These are phyloP conservation scores for Hyphopichia burtonii DNA, from an alignment of 1,139 yeast species.

Conservation along the genomic window DNA sequence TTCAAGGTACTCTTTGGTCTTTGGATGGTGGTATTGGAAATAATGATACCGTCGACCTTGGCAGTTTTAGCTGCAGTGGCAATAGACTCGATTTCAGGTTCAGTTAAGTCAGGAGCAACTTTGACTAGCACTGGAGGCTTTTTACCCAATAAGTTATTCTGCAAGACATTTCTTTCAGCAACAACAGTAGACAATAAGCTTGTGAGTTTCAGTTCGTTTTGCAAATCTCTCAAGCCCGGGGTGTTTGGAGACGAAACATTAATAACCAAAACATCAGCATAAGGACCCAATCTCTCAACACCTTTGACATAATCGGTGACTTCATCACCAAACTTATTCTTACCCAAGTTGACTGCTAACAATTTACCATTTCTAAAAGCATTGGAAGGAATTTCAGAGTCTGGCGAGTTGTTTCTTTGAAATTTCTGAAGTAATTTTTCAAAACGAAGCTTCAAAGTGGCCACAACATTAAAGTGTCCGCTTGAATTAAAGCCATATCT, in stretches of 20 bases:
- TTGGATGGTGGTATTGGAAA: conserved; percentile 87
- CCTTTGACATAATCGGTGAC: conserved; percentile 83
- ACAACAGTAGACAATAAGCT: conserved; percentile 65
- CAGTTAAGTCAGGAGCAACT: conserved; percentile 89
- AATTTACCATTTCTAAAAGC: conserved; percentile 66
- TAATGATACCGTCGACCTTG: conserved; percentile 85
- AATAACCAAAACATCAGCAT: conserved; percentile 85
- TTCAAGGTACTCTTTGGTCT: conserved; percentile 59
- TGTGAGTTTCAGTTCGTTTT: conserved; percentile 71
- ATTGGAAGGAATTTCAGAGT: conserved; percentile 39
- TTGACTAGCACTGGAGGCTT: conserved; percentile 82
- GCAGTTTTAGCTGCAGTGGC: conserved; percentile 78
- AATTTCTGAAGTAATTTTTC: conserved; percentile 30
- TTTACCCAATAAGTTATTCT: conserved; percentile 36
- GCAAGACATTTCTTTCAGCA: conserved; percentile 51
- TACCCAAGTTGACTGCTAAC: conserved; percentile 84
- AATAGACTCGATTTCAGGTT: conserved; percentile 77
- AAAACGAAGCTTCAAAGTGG: conserved; percentile 62
- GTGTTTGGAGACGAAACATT: conserved; percentile 98
- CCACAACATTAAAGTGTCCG: conserved; percentile 77
- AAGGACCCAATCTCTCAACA: conserved; percentile 74
- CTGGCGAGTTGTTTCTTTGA: conserved; percentile 17
- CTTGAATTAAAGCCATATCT: conserved; percentile 92
- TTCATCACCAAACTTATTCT: conserved; percentile 90
- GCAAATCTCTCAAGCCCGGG: conserved; percentile 88